Evolutionary conservation across 768 basidiomycete genomes (phyloP), one percentile per base, ranked within the genome.

Genomic region (Obba rivulosa): DNA sequence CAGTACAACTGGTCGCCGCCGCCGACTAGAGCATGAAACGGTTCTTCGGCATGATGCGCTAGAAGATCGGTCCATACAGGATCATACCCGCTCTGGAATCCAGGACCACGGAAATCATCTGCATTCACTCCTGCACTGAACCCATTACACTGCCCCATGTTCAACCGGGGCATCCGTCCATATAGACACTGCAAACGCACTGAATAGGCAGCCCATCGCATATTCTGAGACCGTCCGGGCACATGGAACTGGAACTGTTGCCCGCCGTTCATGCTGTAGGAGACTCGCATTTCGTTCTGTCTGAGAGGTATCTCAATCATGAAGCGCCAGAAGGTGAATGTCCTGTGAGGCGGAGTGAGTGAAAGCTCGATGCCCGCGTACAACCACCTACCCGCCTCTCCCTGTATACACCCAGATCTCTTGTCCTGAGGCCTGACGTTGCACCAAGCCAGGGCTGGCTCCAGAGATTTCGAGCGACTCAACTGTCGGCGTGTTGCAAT

Each of bases 1-100:
- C 89, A 91, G 58, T 92, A 96, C 16, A 96, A 73, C 63, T 95
- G 93, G 63, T 95, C 92, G 10, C 93, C 92, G 17, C 95, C 95
- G 16, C 95, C 95, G 5, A 96, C 84, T 31, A 98, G 74, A n/a
- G 74, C 80, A 59, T 99, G 95, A 62, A 92, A 92, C 0, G 95
- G 93, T 49, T 72, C 69, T 58, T 81, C 77, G 2, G 77, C 73
- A 57, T 98, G 96, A 58, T 87, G 83, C 37, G 79, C 69, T 21
- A 98, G 77, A n/a, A 99, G 68, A 67, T 99, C 94, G 52, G 82
- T 75, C 95, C 95, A 99, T 10, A 97, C 80, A 7, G 91, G 92
- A 63, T 94, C 93, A 57, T 87, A 91, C 0, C 90, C 92, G 42
- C 70, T 82, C 53, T 76, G 81, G 60, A 82, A 94, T 0, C 88